Evolutionary conservation across 306 rosid species (phyloP), one percentile per base, ranked within the genome.

Genomic region (Quercus bicolor): DNA sequence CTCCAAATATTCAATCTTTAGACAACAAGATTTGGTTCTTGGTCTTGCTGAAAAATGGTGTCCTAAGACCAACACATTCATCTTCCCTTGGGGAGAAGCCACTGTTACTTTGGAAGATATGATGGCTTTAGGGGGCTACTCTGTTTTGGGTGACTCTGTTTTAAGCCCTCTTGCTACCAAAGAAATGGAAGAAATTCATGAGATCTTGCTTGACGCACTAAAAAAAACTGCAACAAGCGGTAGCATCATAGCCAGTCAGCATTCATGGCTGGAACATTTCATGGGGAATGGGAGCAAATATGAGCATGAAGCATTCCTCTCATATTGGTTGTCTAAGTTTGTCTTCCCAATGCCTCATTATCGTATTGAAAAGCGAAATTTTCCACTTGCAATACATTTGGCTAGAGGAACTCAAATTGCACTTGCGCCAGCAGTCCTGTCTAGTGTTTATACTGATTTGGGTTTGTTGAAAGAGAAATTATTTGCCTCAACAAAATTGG

Each of bases 361-460:
- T 68, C 10, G 9, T 0, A 19, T 40, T 48, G 19, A 51, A 45
- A 43, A 19, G 53, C 6, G 33, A 0, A 1, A n/a, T 16, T 7
- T 18, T 13, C 45, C 21, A 4, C 53, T 70, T 51, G 84, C 77
- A 45, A 20, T 75, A 12, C 80, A 11, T 69, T 26, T 81, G 33
- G 73, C 84, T 21, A 57, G 51, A 6, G 84, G 80, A 7, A 76
- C n/a, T 23, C 26, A 51, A 33, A 52, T 81, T 19, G 80, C 80
- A 0, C 73, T 70, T 37, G 80, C 77, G 7, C 76, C 43, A 7
- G 48, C 68, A 11, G 68, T 81, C 53, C 64, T 70, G 9, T 60
- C 80, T 5, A 70, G 80, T 34, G 61, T 76, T 45, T 81, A 81
- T 71, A 23, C 7, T 13, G 74, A 81, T 51, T 61, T 81, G 59